Evolutionary conservation across 805 yeast species (phyloP).

Genomic region (Schwanniomyces vanrijiae): DNA sequence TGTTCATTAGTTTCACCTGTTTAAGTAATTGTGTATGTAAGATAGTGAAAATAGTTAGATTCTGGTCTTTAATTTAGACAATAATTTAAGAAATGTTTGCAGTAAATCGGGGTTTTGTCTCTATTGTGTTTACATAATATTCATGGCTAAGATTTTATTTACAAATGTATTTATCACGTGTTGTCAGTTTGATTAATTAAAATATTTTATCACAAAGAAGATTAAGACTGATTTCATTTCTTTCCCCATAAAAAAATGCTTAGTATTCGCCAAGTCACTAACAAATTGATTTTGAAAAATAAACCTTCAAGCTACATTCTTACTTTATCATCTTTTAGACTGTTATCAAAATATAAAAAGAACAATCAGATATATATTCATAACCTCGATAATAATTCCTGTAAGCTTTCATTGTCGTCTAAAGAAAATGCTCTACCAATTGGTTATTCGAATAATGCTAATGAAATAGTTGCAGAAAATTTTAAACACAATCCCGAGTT

Average conservation of each 20-base stretch:
- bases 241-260: neutral
- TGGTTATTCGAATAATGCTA: slow-evolving; percentile 12
- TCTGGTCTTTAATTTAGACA: neutral
- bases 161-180: neutral
- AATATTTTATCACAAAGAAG: neutral
- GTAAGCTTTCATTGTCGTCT: slow-evolving; percentile 19
- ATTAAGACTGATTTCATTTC: neutral
- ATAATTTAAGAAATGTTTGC: no score
- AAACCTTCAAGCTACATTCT: neutral
- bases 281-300: neutral
- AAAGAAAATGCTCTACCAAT: slow-evolving; percentile 21
- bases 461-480: slow-evolving; percentile 18
- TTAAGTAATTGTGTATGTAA: no score
- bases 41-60: no score
- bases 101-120: no score
- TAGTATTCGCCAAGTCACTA: neutral
- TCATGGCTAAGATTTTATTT: neutral
- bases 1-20: no score
- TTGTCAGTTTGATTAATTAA: neutral
- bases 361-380: slow-evolving; percentile 21
- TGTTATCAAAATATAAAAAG: slow-evolving; percentile 8
- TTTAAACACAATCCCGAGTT: slow-evolving; percentile 28
- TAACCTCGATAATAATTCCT: slow-evolving; percentile 7
- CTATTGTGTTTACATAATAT: neutral
- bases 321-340: neutral